These are phyloP conservation scores for Rhynchosporium graminicola DNA, from an alignment of 2,329 filamentous ascomycete species.

Conservation along the genomic window DNA sequence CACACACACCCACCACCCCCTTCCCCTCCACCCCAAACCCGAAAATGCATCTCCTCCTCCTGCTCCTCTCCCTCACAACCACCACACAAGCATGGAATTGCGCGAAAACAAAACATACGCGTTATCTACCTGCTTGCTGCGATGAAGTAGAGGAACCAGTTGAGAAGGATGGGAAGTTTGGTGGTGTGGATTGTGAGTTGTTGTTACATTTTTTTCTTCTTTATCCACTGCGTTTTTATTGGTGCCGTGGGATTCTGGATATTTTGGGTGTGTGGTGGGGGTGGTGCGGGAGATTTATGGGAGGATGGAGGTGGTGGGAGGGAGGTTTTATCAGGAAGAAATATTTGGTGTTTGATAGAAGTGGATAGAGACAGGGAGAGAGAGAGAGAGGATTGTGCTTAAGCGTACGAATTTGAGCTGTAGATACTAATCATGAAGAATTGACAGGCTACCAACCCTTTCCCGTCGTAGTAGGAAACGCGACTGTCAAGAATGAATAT, in stretches of 20 bases:
- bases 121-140: constrained; percentile 8
- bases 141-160: neutral
- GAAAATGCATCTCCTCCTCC: constrained; percentile 7
- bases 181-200: constrained; percentile 6
- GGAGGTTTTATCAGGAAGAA: no score
- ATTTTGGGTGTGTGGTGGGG: no score
- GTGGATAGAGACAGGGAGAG: no score
- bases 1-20: neutral
- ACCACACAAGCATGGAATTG: constrained; percentile 10
- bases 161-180: constrained; percentile 8
- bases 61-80: neutral
- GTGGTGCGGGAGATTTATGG: no score
- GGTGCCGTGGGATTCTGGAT: no score
- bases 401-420: no score
- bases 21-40: neutral
- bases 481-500: constrained; percentile 7
- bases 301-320: no score
- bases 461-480: neutral
- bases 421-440: neutral
- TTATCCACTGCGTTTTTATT: neutral
- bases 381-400: no score
- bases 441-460: constrained; percentile 3
- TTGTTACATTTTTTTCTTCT: neutral
- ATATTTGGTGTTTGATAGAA: no score
- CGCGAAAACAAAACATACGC: neutral